phyloP scores from a whole-genome alignment of 2,329 filamentous ascomycete genomes.

The Nothophaeocryptopus gaeumannii region DNA sequence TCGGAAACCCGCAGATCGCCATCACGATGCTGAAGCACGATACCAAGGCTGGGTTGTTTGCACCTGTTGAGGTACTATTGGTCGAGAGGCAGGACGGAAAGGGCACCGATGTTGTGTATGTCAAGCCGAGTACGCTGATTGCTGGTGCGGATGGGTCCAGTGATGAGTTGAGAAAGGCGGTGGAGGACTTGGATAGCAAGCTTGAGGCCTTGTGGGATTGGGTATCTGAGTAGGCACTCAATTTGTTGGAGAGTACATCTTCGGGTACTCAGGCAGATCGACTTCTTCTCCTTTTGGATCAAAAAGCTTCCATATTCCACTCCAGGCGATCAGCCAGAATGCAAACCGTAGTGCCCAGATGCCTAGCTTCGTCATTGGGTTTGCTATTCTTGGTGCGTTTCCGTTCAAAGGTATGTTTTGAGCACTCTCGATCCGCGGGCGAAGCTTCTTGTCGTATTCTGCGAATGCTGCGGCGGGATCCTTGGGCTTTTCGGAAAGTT shows the following conservation, averaged over 20 bases:
- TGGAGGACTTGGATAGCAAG: slow-evolving; percentile 16
- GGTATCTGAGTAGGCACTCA: too few relatives aligned
- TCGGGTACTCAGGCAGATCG: slow-evolving; percentile 10
- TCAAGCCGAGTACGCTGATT: slow-evolving; percentile 20
- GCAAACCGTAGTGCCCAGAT: slow-evolving; percentile 4
- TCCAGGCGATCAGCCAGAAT: slow-evolving; percentile 10
- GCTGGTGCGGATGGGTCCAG: slow-evolving; percentile 12
- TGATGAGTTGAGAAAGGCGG: slow-evolving; percentile 12
- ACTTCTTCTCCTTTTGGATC: not conserved
- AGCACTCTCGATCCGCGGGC: slow-evolving; percentile 19
- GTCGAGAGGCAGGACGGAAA: slow-evolving; percentile 15
- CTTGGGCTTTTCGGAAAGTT: slow-evolving; percentile 23
- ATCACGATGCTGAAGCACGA: slow-evolving; percentile 19
- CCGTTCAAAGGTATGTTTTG: slow-evolving; percentile 29
- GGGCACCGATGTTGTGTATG: slow-evolving; percentile 15
- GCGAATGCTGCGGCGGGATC: slow-evolving; percentile 21
- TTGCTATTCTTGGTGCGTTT: slow-evolving; percentile 13
- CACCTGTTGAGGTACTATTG: slow-evolving; percentile 18
- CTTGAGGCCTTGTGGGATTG: slow-evolving; percentile 18
- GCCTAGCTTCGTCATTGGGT: slow-evolving; percentile 18
- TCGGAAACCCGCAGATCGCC: slow-evolving; percentile 18
- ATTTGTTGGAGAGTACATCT: not conserved
- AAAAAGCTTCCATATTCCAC: slow-evolving; percentile 11
- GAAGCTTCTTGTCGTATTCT: slow-evolving; percentile 21
- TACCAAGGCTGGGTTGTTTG: slow-evolving; percentile 20